A percentile compares a stretch with the other conserved stretches of the same genome.
Conservation (phyloP, 1,284 basidiomycete genomes). For the Taiwanofungus camphoratus region DNA sequence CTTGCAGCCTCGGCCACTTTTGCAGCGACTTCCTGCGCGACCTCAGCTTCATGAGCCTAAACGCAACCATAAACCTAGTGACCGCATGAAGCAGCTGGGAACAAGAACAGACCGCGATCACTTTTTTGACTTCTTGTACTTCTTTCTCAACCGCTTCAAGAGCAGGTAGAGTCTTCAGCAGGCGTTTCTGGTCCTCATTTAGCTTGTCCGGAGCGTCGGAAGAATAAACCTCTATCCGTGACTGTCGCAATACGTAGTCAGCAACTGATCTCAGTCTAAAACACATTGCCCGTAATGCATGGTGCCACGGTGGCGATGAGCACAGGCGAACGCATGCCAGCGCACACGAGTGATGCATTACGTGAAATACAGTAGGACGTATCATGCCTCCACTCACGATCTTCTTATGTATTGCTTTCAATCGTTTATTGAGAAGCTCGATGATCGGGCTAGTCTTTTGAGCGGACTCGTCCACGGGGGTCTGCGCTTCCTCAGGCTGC, state of each 20-base stretch:
- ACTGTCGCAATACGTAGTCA: constrained; percentile 35
- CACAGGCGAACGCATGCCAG: constrained; percentile 1
- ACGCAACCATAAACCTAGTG: constrained; percentile 6
- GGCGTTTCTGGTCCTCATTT: constrained; percentile 79
- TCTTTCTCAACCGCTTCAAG: constrained; percentile 77
- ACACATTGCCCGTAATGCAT: neutral
- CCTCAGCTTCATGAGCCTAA: constrained; percentile 61
- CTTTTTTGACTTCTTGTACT: constrained; percentile 75
- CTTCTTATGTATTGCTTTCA: constrained; percentile 76
- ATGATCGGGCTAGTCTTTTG: constrained; percentile 62
- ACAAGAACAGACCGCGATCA: constrained; percentile 57
- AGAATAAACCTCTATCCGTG: constrained; percentile 67
- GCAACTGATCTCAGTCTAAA: neutral
- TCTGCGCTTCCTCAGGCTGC: constrained; percentile 32
- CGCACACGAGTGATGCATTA: neutral
- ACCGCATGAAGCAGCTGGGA: neutral
- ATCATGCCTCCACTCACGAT: constrained; percentile 49
- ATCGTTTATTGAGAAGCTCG: constrained; percentile 72
- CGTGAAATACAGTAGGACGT: neutral
- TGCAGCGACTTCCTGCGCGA: constrained; percentile 45
- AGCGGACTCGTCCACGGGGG: constrained; percentile 35
- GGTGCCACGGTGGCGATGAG: constrained; percentile 4
- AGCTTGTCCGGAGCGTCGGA: constrained; percentile 61
- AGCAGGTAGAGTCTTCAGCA: constrained; percentile 61
- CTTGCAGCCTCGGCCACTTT: constrained; percentile 51